Base-by-base conservation (phyloP, 1,139 yeast species). In the Blastobotrys persicus region DNA sequence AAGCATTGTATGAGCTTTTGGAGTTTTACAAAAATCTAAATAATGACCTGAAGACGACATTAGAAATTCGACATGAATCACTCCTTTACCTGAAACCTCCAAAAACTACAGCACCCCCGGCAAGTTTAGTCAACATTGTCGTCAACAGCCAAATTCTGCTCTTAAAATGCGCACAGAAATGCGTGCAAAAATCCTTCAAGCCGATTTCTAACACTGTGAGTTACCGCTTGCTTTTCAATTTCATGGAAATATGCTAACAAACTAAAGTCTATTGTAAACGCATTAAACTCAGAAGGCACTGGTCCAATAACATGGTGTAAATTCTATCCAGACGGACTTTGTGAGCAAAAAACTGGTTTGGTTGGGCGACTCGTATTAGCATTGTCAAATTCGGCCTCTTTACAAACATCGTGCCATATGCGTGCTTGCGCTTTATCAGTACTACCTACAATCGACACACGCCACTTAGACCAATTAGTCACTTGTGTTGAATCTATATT, bases 221-320 rank as follows among this genome's bases (percentile, higher is more conserved):
- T 31, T 12, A n/a, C n/a, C n/a, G 34, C 5, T 4, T 12, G 14
- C n/a, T 31, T 31, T 6, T 11, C 34, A 11, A 7, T 9, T 5
- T 12, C 6, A 6, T 4, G 16, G 5, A 12, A 23, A 28, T n/a
- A 4, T 28, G 13, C 32, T 4, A 31, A 9, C 41, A 23, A 31
- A 14, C 50, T 42, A 44, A 17, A 38, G 50, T 33, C 41, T 1
- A 40, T 50, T 46, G 55, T 44, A 6, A 23, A 46, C 44, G 20
- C 45, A 40, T 7, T 42, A 7, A 33, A 48, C 47, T 38, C 46
- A 39, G 18, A 48, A 1, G 13, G 39, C 2, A 28, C 37, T 7
- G 57, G 56, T 2, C 49, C 55, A 3, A 35, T 44, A 5, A 45
- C 41, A n/a, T 57, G 60, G 60, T 50, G 54, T 32, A 14, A 28